Evolutionary conservation across 352 stramenopile species (phyloP).

Genomic region (Thraustochytrium sp.): DNA sequence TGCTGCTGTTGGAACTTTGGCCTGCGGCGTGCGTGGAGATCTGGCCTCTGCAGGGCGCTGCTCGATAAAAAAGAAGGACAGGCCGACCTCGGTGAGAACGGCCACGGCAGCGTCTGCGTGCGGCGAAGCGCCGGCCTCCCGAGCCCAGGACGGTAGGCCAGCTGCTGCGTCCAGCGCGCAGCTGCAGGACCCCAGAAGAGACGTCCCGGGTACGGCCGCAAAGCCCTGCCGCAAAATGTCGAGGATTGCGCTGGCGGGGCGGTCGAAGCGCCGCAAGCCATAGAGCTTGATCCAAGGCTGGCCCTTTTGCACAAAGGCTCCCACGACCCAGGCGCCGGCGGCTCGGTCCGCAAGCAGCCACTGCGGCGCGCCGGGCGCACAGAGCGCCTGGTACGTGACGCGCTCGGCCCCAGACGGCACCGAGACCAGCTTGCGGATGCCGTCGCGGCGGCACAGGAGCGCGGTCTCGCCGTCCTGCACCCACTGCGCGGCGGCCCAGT

Average conservation of each 20-base stretch:
- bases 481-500: not conserved
- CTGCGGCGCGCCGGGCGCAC: not conserved
- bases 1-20: not conserved
- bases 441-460: not conserved
- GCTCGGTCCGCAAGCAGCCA: not conserved
- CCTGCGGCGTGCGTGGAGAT: not conserved
- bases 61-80: not conserved
- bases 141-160: not conserved
- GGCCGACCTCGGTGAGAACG: not conserved
- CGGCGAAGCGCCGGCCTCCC: not conserved
- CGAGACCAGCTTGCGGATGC: not conserved
- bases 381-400: not conserved
- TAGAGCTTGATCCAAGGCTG: not conserved
- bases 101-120: not conserved
- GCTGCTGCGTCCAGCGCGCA: not conserved
- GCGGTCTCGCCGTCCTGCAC: not conserved
- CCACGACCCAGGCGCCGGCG: not conserved
- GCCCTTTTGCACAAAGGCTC: not conserved
- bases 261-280: not conserved
- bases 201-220: not conserved
- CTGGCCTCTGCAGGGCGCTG: too few relatives aligned
- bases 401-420: not conserved
- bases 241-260: not conserved
- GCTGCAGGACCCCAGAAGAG: not conserved
- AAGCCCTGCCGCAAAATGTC: not conserved